Conservation (phyloP, 2,329 filamentous ascomycete species). For the Colletotrichum karsti region DNA sequence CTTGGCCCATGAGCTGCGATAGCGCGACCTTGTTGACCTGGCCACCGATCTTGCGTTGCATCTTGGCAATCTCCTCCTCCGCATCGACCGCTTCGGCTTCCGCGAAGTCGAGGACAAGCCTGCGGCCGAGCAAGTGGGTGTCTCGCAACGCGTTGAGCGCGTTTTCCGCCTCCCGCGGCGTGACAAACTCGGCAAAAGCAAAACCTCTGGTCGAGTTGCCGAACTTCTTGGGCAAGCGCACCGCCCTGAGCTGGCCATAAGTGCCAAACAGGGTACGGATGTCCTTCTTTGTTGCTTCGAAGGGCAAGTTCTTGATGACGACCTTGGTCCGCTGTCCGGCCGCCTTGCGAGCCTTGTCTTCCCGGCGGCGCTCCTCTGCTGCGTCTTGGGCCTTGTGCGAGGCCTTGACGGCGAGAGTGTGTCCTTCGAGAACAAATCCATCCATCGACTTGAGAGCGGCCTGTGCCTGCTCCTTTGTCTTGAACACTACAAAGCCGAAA, state of each 20-base stretch:
- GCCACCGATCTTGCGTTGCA: conserved; percentile 93
- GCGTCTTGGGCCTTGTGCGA: conserved; percentile 90
- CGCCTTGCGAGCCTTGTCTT: conserved; percentile 84
- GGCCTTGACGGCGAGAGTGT: conserved; percentile 84
- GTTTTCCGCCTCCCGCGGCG: conserved; percentile 86
- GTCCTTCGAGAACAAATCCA: conserved; percentile 84
- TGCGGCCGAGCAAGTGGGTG: conserved; percentile 91
- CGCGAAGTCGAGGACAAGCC: conserved; percentile 91
- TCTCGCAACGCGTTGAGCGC: conserved; percentile 91
- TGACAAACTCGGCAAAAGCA: conserved; percentile 96
- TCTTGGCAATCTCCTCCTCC: conserved; percentile 95
- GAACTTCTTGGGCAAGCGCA: conserved; percentile 95
- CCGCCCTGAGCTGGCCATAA: conserved; percentile 91
- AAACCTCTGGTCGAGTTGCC: conserved; percentile 90
- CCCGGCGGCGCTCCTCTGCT: conserved; percentile 83
- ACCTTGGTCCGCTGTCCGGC: conserved; percentile 86
- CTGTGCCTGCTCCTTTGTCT: conserved; percentile 78
- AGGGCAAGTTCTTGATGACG: conserved; percentile 97
- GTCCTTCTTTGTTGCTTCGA: conserved; percentile 94
- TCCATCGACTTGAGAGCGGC: conserved; percentile 88
- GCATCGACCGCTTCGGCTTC: conserved; percentile 88
- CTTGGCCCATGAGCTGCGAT: conserved; percentile 84
- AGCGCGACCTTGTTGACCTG: conserved; percentile 92
- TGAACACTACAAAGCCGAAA: conserved; percentile 94
- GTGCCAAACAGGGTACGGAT: conserved; percentile 84